Percentiles rank a stretch among this genome's conserved stretches.
These are phyloP conservation scores for Krasilnikovozyma curviuscula DNA, from an alignment of 768 basidiomycete genomes.

Conservation along the genomic window DNA sequence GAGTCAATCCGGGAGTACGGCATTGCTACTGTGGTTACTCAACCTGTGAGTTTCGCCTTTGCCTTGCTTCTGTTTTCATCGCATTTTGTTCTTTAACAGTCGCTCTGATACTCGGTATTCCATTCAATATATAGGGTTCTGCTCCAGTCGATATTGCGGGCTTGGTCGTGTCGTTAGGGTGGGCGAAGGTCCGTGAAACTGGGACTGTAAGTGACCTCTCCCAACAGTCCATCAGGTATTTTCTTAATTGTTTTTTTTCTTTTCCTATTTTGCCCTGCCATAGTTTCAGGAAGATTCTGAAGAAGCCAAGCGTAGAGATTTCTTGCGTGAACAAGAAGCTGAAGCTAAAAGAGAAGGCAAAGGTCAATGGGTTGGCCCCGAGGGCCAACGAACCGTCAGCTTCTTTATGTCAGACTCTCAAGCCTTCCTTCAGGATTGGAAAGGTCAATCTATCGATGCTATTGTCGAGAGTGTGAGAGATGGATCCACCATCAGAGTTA, in stretches of 20 bases:
- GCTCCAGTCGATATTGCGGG: constrained; percentile 24
- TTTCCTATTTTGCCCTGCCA: neutral
- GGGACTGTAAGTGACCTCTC: constrained; percentile 35
- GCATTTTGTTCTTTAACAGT: neutral
- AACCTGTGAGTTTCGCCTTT: neutral
- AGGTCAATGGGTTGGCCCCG: constrained; percentile 52
- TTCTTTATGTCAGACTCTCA: constrained; percentile 76
- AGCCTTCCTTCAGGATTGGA: constrained; percentile 75
- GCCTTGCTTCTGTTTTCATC: neutral
- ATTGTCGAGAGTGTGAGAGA: constrained; percentile 88
- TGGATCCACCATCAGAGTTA: constrained; percentile 70
- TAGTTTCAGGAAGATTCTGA: constrained; percentile 31
- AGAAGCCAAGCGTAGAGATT: constrained; percentile 54
- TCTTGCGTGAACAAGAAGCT: constrained; percentile 48
- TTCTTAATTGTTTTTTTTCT: constrained; percentile 1
- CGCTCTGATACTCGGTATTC: neutral
- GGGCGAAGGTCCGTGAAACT: constrained; percentile 73
- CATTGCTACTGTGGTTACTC: neutral
- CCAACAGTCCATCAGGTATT: too few relatives aligned
- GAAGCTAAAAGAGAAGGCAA: constrained; percentile 55
- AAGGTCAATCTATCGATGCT: constrained; percentile 73
- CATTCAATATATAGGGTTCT: constrained; percentile 13
- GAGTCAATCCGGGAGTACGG: constrained; percentile 2
- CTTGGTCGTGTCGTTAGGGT: constrained; percentile 58
- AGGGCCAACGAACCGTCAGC: constrained; percentile 42